A percentile compares a stretch with the other conserved stretches of the same genome.
Evolutionary conservation across 129 eudicot genomes (phyloP).

Genomic region (Flaveria robusta): DNA sequence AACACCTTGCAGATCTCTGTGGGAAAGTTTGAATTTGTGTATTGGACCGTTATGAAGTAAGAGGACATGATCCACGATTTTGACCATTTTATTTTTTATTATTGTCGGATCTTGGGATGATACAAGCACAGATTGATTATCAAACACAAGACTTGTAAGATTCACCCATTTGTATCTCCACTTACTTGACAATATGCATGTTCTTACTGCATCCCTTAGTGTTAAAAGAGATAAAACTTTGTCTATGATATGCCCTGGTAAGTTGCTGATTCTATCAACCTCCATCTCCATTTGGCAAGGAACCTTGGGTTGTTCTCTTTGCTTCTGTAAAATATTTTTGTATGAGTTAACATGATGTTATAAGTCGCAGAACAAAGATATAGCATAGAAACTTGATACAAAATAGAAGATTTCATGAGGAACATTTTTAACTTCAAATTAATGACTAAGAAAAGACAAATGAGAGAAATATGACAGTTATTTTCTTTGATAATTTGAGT

Average conservation of each 20-base stretch:
- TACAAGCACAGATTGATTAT: conserved; percentile 64
- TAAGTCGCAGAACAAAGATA: conserved; percentile 11
- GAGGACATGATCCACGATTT: conserved; percentile 72
- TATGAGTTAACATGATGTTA: not conserved
- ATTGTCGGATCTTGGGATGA: conserved; percentile 66
- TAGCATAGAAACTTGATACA: not conserved
- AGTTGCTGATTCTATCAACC: conserved; percentile 69
- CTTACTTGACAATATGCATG: conserved; percentile 61
- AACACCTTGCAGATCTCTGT: conserved; percentile 84
- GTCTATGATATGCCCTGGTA: conserved; percentile 75
- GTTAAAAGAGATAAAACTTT: conserved; percentile 67
- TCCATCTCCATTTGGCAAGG: conserved; percentile 58
- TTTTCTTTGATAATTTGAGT: no score
- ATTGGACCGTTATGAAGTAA: conserved; percentile 70
- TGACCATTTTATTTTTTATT: conserved; percentile 63
- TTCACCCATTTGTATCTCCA: conserved; percentile 92
- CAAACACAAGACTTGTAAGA: conserved; percentile 74
- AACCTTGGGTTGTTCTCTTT: conserved; percentile 65
- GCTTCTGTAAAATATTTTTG: conserved; percentile 48
- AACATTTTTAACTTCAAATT: not conserved
- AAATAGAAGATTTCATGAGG: not conserved
- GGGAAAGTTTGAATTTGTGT: conserved; percentile 82
- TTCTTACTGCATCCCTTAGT: conserved; percentile 78
- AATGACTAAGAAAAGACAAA: not conserved
- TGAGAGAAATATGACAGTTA: not conserved